Conservation (phyloP, 2,329 filamentous ascomycete species). For the Diaporthe amygdali region DNA sequence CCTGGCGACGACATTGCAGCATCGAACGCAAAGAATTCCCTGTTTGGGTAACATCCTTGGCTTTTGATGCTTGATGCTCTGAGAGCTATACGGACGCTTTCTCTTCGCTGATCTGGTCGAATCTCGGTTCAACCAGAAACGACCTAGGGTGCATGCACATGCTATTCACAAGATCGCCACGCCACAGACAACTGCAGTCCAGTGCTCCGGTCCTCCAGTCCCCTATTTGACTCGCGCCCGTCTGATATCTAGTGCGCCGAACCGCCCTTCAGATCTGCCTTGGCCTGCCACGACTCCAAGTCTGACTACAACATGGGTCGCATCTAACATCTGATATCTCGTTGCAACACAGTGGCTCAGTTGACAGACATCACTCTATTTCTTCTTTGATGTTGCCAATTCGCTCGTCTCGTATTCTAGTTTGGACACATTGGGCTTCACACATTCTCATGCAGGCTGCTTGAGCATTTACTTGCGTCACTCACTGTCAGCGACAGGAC, state of each 20-base stretch:
- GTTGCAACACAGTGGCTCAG: neutral
- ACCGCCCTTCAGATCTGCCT: neutral
- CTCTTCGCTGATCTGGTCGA: neutral
- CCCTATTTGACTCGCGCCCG: slow-evolving; percentile 1
- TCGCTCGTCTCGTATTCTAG: neutral
- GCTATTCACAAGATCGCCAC: slow-evolving; percentile 6
- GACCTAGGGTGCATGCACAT: slow-evolving; percentile 1
- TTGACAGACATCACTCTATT: neutral
- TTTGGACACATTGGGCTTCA: too few species aligned
- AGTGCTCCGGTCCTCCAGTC: neutral
- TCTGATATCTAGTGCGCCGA: neutral
- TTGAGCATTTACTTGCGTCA: neutral
- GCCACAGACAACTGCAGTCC: neutral
- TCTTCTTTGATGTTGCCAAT: neutral
- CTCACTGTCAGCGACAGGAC: neutral
- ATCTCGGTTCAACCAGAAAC: slow-evolving; percentile 1
- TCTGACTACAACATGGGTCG: neutral
- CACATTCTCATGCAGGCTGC: neutral
- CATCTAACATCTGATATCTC: neutral
- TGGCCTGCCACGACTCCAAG: neutral
- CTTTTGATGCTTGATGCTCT: neutral
- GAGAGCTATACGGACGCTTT: neutral
- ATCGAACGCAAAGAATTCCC: slow-evolving; percentile 4
- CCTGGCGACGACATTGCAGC: neutral
- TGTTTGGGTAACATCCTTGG: neutral